These are phyloP conservation scores for Candida methanosorbosa DNA, from an alignment of 805 yeast species.

Conservation along the genomic window DNA sequence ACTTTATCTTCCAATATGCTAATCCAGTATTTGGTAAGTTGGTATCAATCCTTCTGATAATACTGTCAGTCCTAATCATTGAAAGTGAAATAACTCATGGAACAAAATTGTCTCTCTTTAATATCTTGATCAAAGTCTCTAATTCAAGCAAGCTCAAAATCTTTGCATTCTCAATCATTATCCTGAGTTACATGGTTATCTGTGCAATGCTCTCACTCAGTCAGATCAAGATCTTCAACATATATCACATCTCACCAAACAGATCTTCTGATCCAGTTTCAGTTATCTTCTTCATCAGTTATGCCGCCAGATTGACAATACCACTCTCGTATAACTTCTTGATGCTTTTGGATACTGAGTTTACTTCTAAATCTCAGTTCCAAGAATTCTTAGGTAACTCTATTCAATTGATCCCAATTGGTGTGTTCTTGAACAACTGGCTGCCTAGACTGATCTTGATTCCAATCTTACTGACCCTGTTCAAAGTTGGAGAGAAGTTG, in stretches of 20 bases:
- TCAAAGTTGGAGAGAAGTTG: slow-evolving; percentile 59
- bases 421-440: slow-evolving; percentile 61
- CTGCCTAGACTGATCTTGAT: slow-evolving; percentile 67
- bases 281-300: slow-evolving; percentile 68
- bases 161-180: slow-evolving; percentile 32
- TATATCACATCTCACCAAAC: slow-evolving; percentile 63
- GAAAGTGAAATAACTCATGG: slow-evolving; percentile 74
- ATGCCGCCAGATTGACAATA: slow-evolving; percentile 72
- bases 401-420: slow-evolving; percentile 66
- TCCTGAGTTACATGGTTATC: slow-evolving; percentile 61
- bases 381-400: slow-evolving; percentile 70
- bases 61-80: slow-evolving; percentile 44
- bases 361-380: slow-evolving; percentile 35
- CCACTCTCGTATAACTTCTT: slow-evolving; percentile 77
- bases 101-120: slow-evolving; percentile 53
- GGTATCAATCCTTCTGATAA: slow-evolving; percentile 31
- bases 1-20: slow-evolving; percentile 30
- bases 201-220: slow-evolving; percentile 60
- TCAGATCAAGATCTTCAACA: slow-evolving; percentile 59
- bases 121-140: slow-evolving; percentile 27
- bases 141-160: slow-evolving; percentile 17
- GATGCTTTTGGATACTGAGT: slow-evolving; percentile 41
- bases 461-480: slow-evolving; percentile 58
- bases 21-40: slow-evolving; percentile 39
- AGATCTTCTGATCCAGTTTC: slow-evolving; percentile 67